Evolutionary conservation across 805 yeast species (phyloP).

Genomic region (Yamadazyma paraphyllophila): DNA sequence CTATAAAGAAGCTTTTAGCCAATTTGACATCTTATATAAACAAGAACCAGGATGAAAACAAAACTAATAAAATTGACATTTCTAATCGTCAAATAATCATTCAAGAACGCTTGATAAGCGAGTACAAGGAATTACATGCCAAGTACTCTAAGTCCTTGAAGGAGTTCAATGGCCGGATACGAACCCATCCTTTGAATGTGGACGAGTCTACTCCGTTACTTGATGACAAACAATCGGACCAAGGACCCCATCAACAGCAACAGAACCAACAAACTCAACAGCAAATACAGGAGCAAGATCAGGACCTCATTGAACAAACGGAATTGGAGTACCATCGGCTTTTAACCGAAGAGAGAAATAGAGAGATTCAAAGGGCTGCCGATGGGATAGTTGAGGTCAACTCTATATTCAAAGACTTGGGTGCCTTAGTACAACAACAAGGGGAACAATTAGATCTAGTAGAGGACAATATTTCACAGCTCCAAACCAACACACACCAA

Average conservation of each 20-base stretch:
- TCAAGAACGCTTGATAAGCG: slow-evolving; percentile 53
- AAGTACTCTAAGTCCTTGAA: slow-evolving; percentile 11
- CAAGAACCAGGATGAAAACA: slow-evolving; percentile 23
- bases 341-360: slow-evolving; percentile 68
- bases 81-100: slow-evolving; percentile 43
- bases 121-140: slow-evolving; percentile 51
- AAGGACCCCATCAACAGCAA: slow-evolving; percentile 17
- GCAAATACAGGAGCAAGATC: slow-evolving; percentile 32
- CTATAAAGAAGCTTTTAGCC: slow-evolving; percentile 29
- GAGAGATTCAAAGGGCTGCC: slow-evolving; percentile 68
- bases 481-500: slow-evolving; percentile 61
- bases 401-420: slow-evolving; percentile 78
- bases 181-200: slow-evolving; percentile 20
- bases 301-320: slow-evolving; percentile 42
- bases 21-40: slow-evolving; percentile 27
- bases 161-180: slow-evolving; percentile 51
- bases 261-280: slow-evolving; percentile 20
- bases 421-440: slow-evolving; percentile 76
- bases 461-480: slow-evolving; percentile 70
- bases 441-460: slow-evolving; percentile 82
- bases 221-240: slow-evolving; percentile 10
- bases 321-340: slow-evolving; percentile 62
- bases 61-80: slow-evolving; percentile 27
- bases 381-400: slow-evolving; percentile 83
- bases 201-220: slow-evolving; percentile 42